These are phyloP conservation scores for Syncephalis fuscata DNA, from an alignment of 371 early-diverging fungal species.

Conservation along the genomic window DNA sequence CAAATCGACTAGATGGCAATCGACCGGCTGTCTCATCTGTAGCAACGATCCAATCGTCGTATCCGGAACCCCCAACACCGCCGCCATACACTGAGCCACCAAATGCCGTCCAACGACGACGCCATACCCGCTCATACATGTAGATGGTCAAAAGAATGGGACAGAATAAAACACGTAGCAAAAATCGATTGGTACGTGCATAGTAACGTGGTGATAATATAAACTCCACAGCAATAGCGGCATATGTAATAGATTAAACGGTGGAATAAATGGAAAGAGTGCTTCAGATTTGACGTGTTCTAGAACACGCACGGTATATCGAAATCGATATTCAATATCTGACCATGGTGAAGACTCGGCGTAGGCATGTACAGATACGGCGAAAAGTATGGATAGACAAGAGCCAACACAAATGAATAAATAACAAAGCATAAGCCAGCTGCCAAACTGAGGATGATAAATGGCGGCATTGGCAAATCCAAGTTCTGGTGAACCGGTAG, in stretches of 20 bases:
- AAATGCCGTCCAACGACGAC: too few relatives aligned
- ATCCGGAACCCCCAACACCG: too few relatives aligned
- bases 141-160: too few relatives aligned
- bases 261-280: conserved; percentile 4
- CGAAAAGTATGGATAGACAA: neutral
- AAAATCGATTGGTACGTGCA: too few relatives aligned
- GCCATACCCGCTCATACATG: too few relatives aligned
- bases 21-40: too few relatives aligned
- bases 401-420: neutral
- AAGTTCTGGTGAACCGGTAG: conserved; percentile 1
- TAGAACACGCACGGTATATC: conserved; percentile 1
- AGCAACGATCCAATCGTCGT: too few relatives aligned
- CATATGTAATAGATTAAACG: conserved; percentile 3
- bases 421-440: conserved; percentile 1
- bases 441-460: neutral
- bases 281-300: conserved; percentile 1
- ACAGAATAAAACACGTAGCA: too few relatives aligned
- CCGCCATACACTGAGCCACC: too few relatives aligned
- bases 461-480: neutral
- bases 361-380: neutral
- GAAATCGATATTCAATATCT: neutral
- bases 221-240: too few relatives aligned
- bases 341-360: neutral
- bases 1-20: too few relatives aligned
- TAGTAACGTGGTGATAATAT: too few relatives aligned